phyloP scores from a whole-genome alignment of 768 basidiomycete species.

The Pilatotrama ljubarskyi region DNA sequence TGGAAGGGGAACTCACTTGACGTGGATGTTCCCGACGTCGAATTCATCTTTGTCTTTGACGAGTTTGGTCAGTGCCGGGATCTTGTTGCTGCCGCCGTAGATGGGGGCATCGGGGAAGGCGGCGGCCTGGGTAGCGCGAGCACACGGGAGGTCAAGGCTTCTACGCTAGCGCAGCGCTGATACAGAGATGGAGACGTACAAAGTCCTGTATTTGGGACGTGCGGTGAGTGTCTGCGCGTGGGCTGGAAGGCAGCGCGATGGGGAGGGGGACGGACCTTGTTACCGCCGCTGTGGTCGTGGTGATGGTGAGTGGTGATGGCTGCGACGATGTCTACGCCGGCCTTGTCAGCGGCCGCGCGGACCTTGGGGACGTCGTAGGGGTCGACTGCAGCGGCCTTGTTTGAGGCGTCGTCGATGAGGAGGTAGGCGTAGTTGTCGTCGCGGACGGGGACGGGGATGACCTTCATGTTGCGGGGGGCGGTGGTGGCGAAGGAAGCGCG shows the following conservation, averaged over 20 bases:
- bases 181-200: slow-evolving; percentile 38
- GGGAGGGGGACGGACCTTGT: slow-evolving; percentile 51
- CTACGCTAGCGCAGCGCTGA: neutral
- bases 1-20: slow-evolving; percentile 47
- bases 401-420: slow-evolving; percentile 66
- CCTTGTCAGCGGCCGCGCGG: slow-evolving; percentile 55
- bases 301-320: slow-evolving; percentile 93
- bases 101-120: slow-evolving; percentile 48
- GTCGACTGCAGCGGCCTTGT: slow-evolving; percentile 77
- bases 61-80: slow-evolving; percentile 64
- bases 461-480: slow-evolving; percentile 51
- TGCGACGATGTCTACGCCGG: slow-evolving; percentile 67
- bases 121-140: slow-evolving; percentile 36
- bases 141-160: neutral
- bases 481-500: slow-evolving; percentile 25
- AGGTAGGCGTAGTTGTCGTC: slow-evolving; percentile 87
- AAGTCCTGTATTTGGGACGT: slow-evolving; percentile 38
- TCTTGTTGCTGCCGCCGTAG: slow-evolving; percentile 80
- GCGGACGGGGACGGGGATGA: slow-evolving; percentile 78
- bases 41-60: slow-evolving; percentile 85
- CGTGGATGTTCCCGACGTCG: slow-evolving; percentile 62
- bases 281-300: slow-evolving; percentile 86
- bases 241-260: slow-evolving; percentile 1
- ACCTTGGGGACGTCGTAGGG: slow-evolving; percentile 77
- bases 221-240: neutral